Evolutionary conservation across 148 eudicot species (phyloP), one percentile per base, ranked within the genome.

Genomic region (Limonium bicolor): DNA sequence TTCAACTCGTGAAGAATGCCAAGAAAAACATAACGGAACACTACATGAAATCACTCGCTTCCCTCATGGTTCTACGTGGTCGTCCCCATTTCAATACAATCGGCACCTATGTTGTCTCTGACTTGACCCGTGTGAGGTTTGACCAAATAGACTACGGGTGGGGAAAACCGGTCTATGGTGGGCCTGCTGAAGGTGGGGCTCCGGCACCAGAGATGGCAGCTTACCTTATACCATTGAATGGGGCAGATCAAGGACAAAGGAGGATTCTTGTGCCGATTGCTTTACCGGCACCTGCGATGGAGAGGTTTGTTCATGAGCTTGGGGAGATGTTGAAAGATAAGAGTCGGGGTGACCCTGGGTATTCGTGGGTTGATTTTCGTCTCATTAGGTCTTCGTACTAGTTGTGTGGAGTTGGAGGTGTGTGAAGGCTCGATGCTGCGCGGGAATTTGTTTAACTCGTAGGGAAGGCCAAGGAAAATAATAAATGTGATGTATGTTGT

Each of bases 141-240:
- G 8, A 9, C 6, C 24, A 33, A 4, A 20, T 61, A 6, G 66
- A 61, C 38, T 61, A 53, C 18, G 66, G 66, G 31, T 61, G 66
- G 66, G 66, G 66, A 9, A 47, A 41, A n/a, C 55, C 60, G 10
- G 35, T 33, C 0, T 54, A 61, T 20, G 60, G 66, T 28, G 66
- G 55, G 3, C 34, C 50, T 7, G 35, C 46, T 0, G n/a, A n/a
- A n/a, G n/a, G n/a, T n/a, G n/a, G n/a, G n/a, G n/a, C n/a, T n/a
- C n/a, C 0, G 7, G 4, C 33, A 11, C 33, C 33, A 29, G 11
- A 29, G 33, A 6, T 29, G 33, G 33, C 10, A 21, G 7, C n/a
- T 18, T 27, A 46, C 34, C 35, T 46, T 46, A n/a, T n/a, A n/a
- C 35, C 29, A 25, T 14, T 7, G 15, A 11, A 14, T n/a, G 17